These are phyloP conservation scores for Protomyces arabidopsidicola DNA, from an alignment of 1,139 yeast species.

Conservation along the genomic window DNA sequence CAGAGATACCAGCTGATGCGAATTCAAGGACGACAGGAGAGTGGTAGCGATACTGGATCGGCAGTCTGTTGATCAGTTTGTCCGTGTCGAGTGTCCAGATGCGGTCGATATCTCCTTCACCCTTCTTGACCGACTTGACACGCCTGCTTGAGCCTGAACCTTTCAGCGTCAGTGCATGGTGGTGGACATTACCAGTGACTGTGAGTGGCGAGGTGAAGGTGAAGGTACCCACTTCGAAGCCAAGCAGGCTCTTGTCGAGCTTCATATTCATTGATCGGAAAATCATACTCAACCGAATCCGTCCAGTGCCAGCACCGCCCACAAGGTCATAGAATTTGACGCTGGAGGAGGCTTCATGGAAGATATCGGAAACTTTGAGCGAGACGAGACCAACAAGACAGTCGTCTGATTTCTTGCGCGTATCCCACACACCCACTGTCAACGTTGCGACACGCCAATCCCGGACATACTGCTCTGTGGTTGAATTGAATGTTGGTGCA, in stretches of 20 bases:
- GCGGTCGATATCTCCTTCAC: background rate
- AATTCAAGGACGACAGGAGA: constrained; percentile 26
- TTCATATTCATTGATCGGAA: constrained; percentile 23
- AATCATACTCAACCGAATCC: constrained; percentile 17
- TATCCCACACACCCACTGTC: constrained; percentile 18
- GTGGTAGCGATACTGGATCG: constrained; percentile 15
- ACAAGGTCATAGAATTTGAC: constrained; percentile 20
- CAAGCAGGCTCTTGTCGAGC: constrained; percentile 13
- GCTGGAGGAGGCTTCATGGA: constrained; percentile 14
- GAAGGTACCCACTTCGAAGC: constrained; percentile 13
- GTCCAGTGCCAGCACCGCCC: constrained; percentile 22
- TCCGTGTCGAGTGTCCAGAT: constrained; percentile 14
- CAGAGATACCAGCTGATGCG: constrained; percentile 18
- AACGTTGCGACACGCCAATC: constrained; percentile 24
- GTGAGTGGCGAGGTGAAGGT: constrained; percentile 18
- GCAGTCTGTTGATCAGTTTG: constrained; percentile 2
- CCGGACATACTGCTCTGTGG: constrained; percentile 17
- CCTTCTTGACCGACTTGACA: constrained; percentile 6
- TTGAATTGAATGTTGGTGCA: constrained; percentile 20
- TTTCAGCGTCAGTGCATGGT: constrained; percentile 5
- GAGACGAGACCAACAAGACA: constrained; percentile 22
- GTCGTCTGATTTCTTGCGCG: constrained; percentile 12
- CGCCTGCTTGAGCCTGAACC: constrained; percentile 15
- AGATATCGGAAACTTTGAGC: constrained; percentile 15
- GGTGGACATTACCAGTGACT: constrained; percentile 19